Base-by-base conservation (phyloP, 2,329 filamentous ascomycete species). In the Gliomastix tumulicola region DNA sequence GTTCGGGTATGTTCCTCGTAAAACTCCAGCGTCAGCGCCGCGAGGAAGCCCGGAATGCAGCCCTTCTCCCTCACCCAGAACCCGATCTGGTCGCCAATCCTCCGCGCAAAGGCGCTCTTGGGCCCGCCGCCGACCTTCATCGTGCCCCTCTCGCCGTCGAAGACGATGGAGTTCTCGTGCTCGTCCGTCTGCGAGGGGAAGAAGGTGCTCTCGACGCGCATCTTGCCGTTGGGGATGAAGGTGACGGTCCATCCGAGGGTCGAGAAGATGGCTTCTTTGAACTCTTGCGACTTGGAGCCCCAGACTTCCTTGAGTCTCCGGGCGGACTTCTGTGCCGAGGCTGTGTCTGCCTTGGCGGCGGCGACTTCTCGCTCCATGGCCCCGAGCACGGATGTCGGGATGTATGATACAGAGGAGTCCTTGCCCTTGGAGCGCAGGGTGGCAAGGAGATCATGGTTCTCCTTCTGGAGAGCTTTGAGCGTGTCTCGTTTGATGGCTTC, bases 111-210 rank as follows among this genome's bases (percentile, higher is more conserved):
- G 11, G 79, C 72, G 54, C 87, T 94, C 53, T 85, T 76, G 2
- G 88, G 86, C 0, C 92, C 92, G 2, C 92, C 92, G 22, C 83
- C 86, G 39, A 98, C 85, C 71, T 98, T 98, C 92, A 98, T 98
- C 2, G 89, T 96, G 7, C 90, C 92, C 40, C 84, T 81, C 63
- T 96, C 88, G 35, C 88, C 88, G 59, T 95, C 88, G 57, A 96
- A 96, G 0, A 95, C 79, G 41, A 84, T 82, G 39, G 74, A 79
- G 47, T 82, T 82, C 57, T 83, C 79, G 55, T 87, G 78, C 52
- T 84, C 80, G 38, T 84, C 78, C 55, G 57, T 77, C 63, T 42
- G 60, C 3, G 76, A 81, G 0, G 88, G 83, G 54, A 84, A 85
- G 54, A 90, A 94, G 46, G 90, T 84, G 41, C 76, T 84, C 37